Evolutionary conservation across 176 grass and related monocot genomes (phyloP).

Genomic region (Elaeis guineensis): DNA sequence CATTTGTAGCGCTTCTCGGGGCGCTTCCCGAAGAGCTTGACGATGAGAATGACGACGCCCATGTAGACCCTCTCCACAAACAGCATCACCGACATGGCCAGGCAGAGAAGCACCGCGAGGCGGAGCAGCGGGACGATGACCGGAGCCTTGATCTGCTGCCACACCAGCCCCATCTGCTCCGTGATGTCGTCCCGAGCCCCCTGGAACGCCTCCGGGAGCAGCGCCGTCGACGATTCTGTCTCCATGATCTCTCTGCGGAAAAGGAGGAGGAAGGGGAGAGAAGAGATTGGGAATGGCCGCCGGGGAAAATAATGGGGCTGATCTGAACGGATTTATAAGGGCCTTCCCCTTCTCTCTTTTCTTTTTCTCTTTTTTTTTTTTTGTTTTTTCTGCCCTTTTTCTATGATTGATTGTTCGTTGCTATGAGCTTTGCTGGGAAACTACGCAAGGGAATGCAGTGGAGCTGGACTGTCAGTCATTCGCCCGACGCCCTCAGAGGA

Average conservation of each 20-base stretch:
- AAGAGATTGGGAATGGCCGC: too few species aligned
- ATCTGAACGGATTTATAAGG: too few species aligned
- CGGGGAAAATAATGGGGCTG: too few species aligned
- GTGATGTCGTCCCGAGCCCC: not conserved
- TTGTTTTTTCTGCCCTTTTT: too few species aligned
- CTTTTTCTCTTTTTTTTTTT: too few species aligned
- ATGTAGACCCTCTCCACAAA: slow-evolving; percentile 14
- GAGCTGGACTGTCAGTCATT: too few species aligned
- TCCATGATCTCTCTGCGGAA: not conserved
- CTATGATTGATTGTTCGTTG: too few species aligned
- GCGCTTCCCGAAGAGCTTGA: not conserved
- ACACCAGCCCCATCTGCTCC: slow-evolving; percentile 4
- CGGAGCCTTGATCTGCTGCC: slow-evolving; percentile 18
- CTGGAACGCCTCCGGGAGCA: not conserved
- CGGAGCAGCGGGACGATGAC: slow-evolving; percentile 14
- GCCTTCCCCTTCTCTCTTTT: too few species aligned
- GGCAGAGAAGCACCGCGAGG: slow-evolving; percentile 1
- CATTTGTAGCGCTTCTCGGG: slow-evolving; percentile 3
- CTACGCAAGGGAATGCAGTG: too few species aligned
- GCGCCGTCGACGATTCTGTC: not conserved
- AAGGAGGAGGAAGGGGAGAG: too few species aligned
- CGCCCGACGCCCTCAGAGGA: too few species aligned
- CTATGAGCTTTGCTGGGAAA: too few species aligned
- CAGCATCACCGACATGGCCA: slow-evolving; percentile 7
- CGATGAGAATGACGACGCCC: slow-evolving; percentile 4